Base-by-base conservation (phyloP, 2,329 filamentous ascomycete genomes). In the Cladosporium halotolerans region DNA sequence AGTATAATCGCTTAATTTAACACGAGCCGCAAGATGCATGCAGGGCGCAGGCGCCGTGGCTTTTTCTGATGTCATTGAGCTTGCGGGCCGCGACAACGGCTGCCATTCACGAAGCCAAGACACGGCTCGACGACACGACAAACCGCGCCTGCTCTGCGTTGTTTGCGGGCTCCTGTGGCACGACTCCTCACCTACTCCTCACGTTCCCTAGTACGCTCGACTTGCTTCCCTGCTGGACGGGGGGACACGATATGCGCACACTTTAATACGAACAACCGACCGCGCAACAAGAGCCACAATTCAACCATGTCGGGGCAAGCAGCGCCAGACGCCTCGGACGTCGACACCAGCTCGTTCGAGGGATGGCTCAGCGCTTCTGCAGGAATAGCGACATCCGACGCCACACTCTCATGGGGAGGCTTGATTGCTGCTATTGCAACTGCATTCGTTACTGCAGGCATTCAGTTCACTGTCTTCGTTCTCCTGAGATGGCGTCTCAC, bases 401-500 rank as follows among this genome's bases (percentile, higher is more conserved):
- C 23, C 7, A 28, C 23, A 28, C 23, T 28, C 10, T n/a, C 34
- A 3, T 48, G 45, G 45, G 33, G 33, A 8, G 8, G 68, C 2
- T 68, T 74, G 38, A 48, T 71, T 3, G 68, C 70, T 8, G 69
- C 72, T 9, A 60, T 74, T 16, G 60, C 62, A 11, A 62, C 63
- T 32, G 66, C 67, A 36, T 62, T 67, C 14, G 61, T 59, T 2
- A 62, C 66, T n/a, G 64, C 71, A 43, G 66, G 62, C 23, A 63
- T 64, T 2, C 76, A 83, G 66, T 73, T 89, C 34, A 64, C 84
- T 9, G 64, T 86, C n/a, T 96, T 96, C 67, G 68, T 89, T 6
- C 62, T 93, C 1, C 73, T 96, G 40, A 84, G 89, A 59, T 85
- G 88, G 55, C 91, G 88, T 59, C 72, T 95, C 34, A 83, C 84